These are phyloP conservation scores for Hsuehochloa calcarea DNA, from an alignment of 176 grass and related monocot species.

Conservation along the genomic window DNA sequence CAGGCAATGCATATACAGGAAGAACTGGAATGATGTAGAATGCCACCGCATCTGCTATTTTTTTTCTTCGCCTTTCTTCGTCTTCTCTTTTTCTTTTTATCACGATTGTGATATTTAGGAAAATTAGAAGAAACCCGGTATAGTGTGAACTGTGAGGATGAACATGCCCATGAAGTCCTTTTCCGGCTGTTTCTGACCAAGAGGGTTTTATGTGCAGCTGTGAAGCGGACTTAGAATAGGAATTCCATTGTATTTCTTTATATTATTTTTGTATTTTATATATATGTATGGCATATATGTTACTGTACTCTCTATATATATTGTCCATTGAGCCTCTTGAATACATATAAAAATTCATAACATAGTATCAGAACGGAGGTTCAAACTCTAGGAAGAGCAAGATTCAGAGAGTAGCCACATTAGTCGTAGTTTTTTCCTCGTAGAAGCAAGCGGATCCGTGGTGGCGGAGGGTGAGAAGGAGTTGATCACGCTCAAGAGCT, in stretches of 20 bases:
- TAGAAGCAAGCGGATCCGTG: not conserved
- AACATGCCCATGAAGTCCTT: not conserved
- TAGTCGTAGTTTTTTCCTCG: no score
- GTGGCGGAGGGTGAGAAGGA: constrained; percentile 31
- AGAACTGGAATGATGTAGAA: constrained; percentile 66
- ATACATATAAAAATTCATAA: no score
- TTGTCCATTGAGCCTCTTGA: no score
- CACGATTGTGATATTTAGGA: not conserved
- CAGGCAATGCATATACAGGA: constrained; percentile 49
- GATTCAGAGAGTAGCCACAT: no score
- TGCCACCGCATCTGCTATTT: not conserved
- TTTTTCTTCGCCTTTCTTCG: not conserved
- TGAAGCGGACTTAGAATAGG: no score
- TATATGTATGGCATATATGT: no score
- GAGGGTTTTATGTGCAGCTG: not conserved
- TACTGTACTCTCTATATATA: no score
- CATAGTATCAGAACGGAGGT: no score
- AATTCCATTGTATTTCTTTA: no score
- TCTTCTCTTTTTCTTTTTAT: not conserved
- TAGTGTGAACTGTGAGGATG: constrained; percentile 24
- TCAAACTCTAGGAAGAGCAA: no score
- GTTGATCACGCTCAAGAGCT: constrained; percentile 37
- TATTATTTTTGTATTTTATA: no score
- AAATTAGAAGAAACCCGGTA: not conserved
- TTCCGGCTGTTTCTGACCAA: not conserved